phyloP scores from a whole-genome alignment of 148 eudicot genomes.

The Chenopodium berlandieri region DNA sequence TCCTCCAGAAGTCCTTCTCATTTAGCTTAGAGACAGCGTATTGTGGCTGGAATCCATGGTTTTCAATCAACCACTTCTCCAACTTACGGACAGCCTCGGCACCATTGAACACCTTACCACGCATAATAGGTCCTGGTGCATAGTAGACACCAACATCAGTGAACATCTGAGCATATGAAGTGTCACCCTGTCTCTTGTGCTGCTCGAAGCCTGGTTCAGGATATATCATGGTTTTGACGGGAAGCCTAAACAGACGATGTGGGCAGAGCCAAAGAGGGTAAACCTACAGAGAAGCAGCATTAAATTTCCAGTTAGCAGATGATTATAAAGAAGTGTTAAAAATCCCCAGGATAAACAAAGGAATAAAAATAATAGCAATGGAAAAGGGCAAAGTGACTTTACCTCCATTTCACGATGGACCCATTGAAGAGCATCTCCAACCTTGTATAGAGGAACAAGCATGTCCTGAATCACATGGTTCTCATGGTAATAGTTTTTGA shows the following conservation, averaged over 20 bases:
- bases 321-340: not conserved
- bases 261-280: constrained; percentile 96
- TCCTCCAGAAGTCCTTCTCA: constrained; percentile 84
- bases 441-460: constrained; percentile 95
- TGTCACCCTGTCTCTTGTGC: constrained; percentile 72
- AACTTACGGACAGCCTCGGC: constrained; percentile 61
- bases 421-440: constrained; percentile 84
- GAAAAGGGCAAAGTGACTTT: constrained; percentile 20
- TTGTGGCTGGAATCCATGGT: constrained; percentile 85
- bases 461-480: constrained; percentile 92
- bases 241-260: constrained; percentile 67
- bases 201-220: constrained; percentile 87
- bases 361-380: not conserved
- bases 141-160: constrained; percentile 89
- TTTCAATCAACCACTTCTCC: constrained; percentile 85
- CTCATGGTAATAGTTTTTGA: constrained; percentile 89
- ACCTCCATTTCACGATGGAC: constrained; percentile 96
- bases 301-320: not conserved
- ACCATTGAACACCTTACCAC: constrained; percentile 87
- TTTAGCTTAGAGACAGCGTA: constrained; percentile 76
- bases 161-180: constrained; percentile 82
- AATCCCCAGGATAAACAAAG: not conserved
- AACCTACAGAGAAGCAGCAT: constrained; percentile 39
- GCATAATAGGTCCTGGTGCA: constrained; percentile 74
- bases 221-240: constrained; percentile 72